Conservation (phyloP, 768 basidiomycete genomes). For the Pulveroboletus frians region DNA sequence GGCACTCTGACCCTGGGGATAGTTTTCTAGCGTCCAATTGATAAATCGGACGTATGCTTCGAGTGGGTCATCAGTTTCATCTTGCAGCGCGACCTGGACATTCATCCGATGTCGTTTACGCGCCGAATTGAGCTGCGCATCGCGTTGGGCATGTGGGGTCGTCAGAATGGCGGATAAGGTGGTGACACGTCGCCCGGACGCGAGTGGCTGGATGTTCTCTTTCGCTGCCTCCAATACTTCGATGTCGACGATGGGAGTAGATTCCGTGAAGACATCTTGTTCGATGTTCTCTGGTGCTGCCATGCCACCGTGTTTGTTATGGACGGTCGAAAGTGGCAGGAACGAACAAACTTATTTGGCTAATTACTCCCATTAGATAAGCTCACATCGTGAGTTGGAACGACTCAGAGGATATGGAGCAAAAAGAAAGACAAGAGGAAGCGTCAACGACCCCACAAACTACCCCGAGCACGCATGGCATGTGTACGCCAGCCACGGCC, state of each 20-base stretch:
- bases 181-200: slow-evolving; percentile 72
- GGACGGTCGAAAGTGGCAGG: neutral
- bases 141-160: slow-evolving; percentile 74
- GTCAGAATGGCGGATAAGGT: slow-evolving; percentile 68
- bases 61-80: slow-evolving; percentile 77
- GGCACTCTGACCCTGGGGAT: slow-evolving; percentile 86
- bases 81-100: slow-evolving; percentile 60
- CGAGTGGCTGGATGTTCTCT: slow-evolving; percentile 83
- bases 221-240: slow-evolving; percentile 80
- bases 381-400: neutral
- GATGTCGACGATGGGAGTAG: slow-evolving; percentile 61
- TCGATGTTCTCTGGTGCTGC: slow-evolving; percentile 22
- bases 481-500: neutral
- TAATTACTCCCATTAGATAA: neutral
- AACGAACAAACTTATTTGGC: neutral
- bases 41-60: slow-evolving; percentile 85
- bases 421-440: neutral
- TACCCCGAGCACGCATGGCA: neutral
- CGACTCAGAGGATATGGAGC: neutral
- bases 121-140: slow-evolving; percentile 59
- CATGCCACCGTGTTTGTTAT: slow-evolving; percentile 12
- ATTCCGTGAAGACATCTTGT: slow-evolving; percentile 41
- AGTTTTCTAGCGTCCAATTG: slow-evolving; percentile 90
- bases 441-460: neutral
- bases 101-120: slow-evolving; percentile 67